Conservation (phyloP, 305 asterid species). For the Fraxinus angustifolia region DNA sequence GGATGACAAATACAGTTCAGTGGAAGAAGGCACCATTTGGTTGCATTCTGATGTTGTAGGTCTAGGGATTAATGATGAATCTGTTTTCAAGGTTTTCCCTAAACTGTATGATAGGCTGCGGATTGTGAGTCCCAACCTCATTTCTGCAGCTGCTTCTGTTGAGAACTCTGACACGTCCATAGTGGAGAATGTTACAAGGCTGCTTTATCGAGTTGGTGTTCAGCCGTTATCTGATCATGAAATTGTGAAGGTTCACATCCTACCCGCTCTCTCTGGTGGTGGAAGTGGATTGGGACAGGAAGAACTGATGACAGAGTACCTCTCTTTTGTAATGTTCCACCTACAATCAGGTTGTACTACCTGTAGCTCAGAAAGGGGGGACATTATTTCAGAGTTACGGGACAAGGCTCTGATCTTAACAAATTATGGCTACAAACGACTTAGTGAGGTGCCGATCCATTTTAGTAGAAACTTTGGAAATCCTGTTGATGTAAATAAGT, state of each 20-base stretch:
- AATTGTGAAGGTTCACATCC: conserved; percentile 63
- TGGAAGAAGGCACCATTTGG: conserved; percentile 75
- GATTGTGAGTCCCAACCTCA: conserved; percentile 64
- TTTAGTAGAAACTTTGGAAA: conserved; percentile 56
- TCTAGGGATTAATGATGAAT: conserved; percentile 44
- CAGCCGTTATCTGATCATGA: conserved; percentile 86
- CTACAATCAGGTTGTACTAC: conserved; percentile 65
- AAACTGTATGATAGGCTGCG: conserved; percentile 61
- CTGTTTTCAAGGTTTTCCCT: conserved; percentile 53
- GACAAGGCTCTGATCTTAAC: conserved; percentile 64
- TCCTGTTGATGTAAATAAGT: conserved; percentile 50
- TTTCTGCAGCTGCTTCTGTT: conserved; percentile 52
- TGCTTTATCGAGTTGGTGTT: conserved; percentile 82
- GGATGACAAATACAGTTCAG: conserved; percentile 70
- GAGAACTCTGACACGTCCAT: conserved; percentile 34
- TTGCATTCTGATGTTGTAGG: conserved; percentile 51
- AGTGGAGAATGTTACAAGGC: conserved; percentile 53
- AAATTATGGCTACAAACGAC: conserved; percentile 66
- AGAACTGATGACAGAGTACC: conserved; percentile 72
- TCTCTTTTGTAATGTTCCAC: conserved; percentile 81
- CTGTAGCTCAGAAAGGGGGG: conserved; percentile 58
- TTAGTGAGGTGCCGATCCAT: conserved; percentile 68
- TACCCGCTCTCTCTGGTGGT: conserved; percentile 58
- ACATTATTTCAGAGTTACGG: conserved; percentile 50
- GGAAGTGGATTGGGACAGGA: conserved; percentile 33